A percentile compares a stretch with the other conserved stretches of the same genome.
Conservation (phyloP, 106 monocot species). For the Platanthera guangdongensis region DNA sequence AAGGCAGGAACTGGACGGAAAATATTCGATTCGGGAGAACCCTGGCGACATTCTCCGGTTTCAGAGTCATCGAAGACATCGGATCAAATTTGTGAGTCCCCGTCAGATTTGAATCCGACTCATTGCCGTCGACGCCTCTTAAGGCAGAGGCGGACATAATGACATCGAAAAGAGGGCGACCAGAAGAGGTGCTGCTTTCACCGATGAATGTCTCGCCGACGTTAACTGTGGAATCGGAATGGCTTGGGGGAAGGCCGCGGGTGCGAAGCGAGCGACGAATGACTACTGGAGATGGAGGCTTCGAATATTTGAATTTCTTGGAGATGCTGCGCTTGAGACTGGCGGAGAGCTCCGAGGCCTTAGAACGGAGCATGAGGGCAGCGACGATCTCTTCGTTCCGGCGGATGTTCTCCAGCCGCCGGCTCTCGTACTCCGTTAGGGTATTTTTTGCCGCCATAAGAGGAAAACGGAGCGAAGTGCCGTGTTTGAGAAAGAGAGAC, state of each 20-base stretch:
- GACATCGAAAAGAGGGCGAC: conserved; percentile 10
- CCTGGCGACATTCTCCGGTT: conserved; percentile 24
- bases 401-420: conserved; percentile 65
- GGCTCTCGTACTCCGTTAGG: conserved; percentile 68
- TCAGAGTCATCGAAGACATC: conserved; percentile 15
- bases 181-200: not conserved
- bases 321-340: conserved; percentile 10
- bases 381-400: conserved; percentile 73
- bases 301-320: not conserved
- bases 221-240: not conserved
- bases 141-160: not conserved
- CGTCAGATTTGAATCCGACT: not conserved
- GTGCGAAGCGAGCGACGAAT: conserved; percentile 46
- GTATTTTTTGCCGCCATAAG: conserved; percentile 9
- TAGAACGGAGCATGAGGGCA: conserved; percentile 41
- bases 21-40: conserved; percentile 37
- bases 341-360: conserved; percentile 49
- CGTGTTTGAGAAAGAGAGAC: not conserved
- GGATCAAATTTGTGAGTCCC: conserved; percentile 12
- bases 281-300: conserved; percentile 17
- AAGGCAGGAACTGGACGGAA: conserved; percentile 40
- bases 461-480: no score
- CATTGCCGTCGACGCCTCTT: not conserved
- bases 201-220: conserved; percentile 17
- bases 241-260: conserved; percentile 30